These are phyloP conservation scores for Phytophthora fragariae DNA, from an alignment of 352 stramenopile species.

Conservation along the genomic window DNA sequence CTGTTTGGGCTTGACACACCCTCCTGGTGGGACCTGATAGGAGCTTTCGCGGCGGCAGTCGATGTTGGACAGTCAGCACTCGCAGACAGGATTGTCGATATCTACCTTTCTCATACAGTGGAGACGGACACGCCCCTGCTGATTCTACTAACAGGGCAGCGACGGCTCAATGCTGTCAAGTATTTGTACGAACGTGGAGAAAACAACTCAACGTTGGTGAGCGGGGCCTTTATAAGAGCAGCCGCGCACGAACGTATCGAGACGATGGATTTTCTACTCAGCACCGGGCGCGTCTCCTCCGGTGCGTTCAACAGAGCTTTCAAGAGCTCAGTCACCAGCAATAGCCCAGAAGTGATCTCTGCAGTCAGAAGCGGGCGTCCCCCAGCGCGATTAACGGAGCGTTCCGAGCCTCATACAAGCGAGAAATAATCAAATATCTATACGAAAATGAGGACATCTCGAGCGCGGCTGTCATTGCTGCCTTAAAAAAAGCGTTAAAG, in stretches of 20 bases:
- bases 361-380: not conserved
- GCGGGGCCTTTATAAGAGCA: not conserved
- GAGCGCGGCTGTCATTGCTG: not conserved
- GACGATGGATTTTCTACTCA: not conserved
- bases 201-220: not conserved
- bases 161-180: not conserved
- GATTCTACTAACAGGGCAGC: not conserved
- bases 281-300: not conserved
- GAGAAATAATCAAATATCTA: not conserved
- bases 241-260: not conserved
- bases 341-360: not conserved
- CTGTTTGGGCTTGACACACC: not conserved
- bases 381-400: not conserved
- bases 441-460: not conserved
- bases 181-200: not conserved
- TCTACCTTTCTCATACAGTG: not conserved
- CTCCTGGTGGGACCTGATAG: not conserved
- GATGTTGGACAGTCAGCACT: not conserved
- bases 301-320: not conserved
- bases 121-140: not conserved
- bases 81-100: not conserved
- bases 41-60: not conserved
- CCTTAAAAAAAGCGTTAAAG: not conserved
- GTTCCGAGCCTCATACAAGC: not conserved
- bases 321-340: not conserved